Percentiles rank a stretch among this genome's conserved stretches.
These are phyloP conservation scores for Leptodermis oblonga DNA, from an alignment of 257 asterid genomes.

Conservation along the genomic window DNA sequence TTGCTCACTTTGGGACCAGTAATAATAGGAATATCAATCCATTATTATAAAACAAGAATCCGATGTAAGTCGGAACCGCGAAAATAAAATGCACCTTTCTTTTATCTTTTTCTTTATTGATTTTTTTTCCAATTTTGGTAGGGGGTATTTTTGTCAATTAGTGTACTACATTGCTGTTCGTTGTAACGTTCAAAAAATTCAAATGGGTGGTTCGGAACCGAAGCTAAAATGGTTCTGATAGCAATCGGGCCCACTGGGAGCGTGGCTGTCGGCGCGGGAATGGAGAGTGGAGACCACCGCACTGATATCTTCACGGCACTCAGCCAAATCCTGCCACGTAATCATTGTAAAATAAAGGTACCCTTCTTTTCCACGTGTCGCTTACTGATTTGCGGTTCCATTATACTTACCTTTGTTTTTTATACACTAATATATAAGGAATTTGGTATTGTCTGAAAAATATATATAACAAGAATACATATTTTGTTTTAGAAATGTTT, in stretches of 20 bases:
- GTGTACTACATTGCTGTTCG: background rate
- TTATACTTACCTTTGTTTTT: no score
- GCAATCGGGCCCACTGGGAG: slow-evolving; percentile 13
- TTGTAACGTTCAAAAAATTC: slow-evolving; percentile 71
- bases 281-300: slow-evolving; percentile 4
- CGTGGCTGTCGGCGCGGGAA: slow-evolving; percentile 4
- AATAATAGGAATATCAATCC: background rate
- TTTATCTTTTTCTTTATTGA: background rate
- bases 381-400: no score
- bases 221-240: slow-evolving; percentile 35
- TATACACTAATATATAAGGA: no score
- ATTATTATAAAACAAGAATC: background rate
- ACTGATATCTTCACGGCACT: background rate
- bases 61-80: background rate
- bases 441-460: no score
- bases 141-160: slow-evolving; percentile 29
- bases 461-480: no score
- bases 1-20: slow-evolving; percentile 6
- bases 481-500: no score
- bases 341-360: no score
- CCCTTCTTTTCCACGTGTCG: background rate
- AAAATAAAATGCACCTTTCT: background rate
- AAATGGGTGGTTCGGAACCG: slow-evolving; percentile 58
- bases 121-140: background rate
- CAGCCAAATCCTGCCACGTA: background rate